phyloP scores from a whole-genome alignment of 78 protist genomes.

The Dictyostelium brefeldianum region DNA sequence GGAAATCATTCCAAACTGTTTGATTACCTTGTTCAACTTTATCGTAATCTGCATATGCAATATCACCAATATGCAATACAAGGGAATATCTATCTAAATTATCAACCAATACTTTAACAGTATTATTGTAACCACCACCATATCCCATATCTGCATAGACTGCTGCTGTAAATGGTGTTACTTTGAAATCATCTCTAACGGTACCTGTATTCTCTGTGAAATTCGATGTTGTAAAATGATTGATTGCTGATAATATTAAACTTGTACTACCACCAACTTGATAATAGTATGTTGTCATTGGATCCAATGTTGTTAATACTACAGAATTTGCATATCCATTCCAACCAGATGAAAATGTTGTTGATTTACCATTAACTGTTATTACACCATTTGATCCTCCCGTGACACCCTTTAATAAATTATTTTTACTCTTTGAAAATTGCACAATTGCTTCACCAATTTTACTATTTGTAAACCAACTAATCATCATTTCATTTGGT shows the following conservation, averaged over 20 bases:
- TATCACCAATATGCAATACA: conserved; percentile 68
- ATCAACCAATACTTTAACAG: not conserved
- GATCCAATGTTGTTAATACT: not conserved
- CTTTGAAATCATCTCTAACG: not conserved
- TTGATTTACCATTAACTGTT: conserved; percentile 6
- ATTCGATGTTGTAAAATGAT: conserved; percentile 17
- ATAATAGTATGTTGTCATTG: conserved; percentile 51
- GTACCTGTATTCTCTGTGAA: not conserved
- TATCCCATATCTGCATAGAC: conserved; percentile 72
- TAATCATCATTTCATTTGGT: conserved; percentile 41
- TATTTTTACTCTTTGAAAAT: not conserved
- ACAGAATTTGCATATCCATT: conserved; percentile 27
- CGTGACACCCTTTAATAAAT: not conserved
- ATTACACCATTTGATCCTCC: conserved; percentile 11
- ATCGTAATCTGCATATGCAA: conserved; percentile 65
- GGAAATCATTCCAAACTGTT: conserved; percentile 55
- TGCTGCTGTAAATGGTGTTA: conserved; percentile 58
- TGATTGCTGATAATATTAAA: not conserved
- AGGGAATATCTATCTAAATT: conserved; percentile 18
- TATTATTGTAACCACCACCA: conserved; percentile 71
- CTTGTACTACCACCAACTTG: conserved; percentile 31
- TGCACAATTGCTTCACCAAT: conserved; percentile 48
- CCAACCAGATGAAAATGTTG: not conserved
- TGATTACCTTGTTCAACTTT: conserved; percentile 61
- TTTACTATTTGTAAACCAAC: conserved; percentile 32